Percentiles rank a stretch among this genome's conserved stretches.
phyloP scores from a whole-genome alignment of 1,284 basidiomycete species.

The Pterula multifida region DNA sequence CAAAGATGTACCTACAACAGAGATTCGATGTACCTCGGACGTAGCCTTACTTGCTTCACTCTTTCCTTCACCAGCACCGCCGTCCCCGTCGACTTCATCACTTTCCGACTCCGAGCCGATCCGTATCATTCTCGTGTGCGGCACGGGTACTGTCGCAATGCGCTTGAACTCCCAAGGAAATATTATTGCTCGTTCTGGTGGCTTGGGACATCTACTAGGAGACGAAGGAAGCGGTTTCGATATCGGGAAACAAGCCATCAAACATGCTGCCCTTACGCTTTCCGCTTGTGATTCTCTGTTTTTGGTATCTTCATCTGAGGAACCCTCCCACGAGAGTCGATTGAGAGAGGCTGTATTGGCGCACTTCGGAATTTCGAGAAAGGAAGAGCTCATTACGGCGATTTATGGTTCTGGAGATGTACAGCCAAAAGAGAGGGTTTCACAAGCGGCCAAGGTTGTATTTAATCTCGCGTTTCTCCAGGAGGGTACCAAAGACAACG shows the following conservation, averaged over 20 bases:
- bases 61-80: background rate
- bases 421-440: background rate
- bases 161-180: background rate
- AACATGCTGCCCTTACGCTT: too few species aligned
- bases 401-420: background rate
- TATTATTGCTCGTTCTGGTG: slow-evolving; percentile 11
- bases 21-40: background rate
- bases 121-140: background rate
- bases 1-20: background rate
- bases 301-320: too few species aligned
- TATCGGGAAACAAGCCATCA: slow-evolving; percentile 14
- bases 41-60: background rate
- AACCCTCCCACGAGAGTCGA: too few species aligned
- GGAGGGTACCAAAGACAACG: too few species aligned
- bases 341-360: background rate
- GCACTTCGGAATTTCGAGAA: background rate
- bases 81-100: background rate
- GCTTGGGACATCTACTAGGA: slow-evolving; percentile 17
- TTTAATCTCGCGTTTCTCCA: background rate
- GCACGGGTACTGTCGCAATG: background rate
- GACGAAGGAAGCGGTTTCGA: slow-evolving; percentile 16
- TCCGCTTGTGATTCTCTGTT: too few species aligned
- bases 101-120: background rate
- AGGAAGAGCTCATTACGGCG: background rate
- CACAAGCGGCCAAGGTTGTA: background rate